These are phyloP conservation scores for Pestalotiopsis sp. DNA, from an alignment of 2,329 filamentous ascomycete genomes.

Conservation along the genomic window DNA sequence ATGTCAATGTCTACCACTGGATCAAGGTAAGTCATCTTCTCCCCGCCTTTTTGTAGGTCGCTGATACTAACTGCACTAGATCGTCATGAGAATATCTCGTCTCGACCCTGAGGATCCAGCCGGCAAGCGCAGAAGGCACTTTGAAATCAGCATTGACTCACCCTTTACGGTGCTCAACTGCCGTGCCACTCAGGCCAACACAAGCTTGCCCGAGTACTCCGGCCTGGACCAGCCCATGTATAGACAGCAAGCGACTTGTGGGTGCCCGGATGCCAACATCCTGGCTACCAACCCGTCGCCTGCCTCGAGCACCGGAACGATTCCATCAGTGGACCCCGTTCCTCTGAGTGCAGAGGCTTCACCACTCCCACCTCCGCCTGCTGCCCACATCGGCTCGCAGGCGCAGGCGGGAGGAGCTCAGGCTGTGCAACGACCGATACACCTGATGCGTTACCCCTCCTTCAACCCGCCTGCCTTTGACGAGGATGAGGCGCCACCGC, in stretches of 20 bases:
- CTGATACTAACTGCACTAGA: slow-evolving; percentile 49
- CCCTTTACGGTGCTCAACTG: slow-evolving; percentile 93
- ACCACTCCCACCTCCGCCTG: slow-evolving; percentile 52
- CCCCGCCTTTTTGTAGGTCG: not conserved
- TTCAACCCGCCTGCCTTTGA: slow-evolving; percentile 89
- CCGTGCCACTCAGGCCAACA: slow-evolving; percentile 90
- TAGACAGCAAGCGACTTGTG: slow-evolving; percentile 51
- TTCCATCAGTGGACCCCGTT: slow-evolving; percentile 41
- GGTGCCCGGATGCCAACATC: slow-evolving; percentile 55
- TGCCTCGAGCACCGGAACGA: slow-evolving; percentile 60
- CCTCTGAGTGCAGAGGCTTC: slow-evolving; percentile 26
- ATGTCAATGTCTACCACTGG: slow-evolving; percentile 94
- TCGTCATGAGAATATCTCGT: slow-evolving; percentile 90
- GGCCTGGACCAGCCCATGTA: slow-evolving; percentile 55
- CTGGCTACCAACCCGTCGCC: slow-evolving; percentile 65
- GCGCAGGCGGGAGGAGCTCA: slow-evolving; percentile 25
- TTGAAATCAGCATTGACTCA: slow-evolving; percentile 95
- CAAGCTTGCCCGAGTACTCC: slow-evolving; percentile 77
- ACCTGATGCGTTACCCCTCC: slow-evolving; percentile 80
- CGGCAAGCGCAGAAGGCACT: slow-evolving; percentile 77
- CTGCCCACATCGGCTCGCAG: slow-evolving; percentile 54
- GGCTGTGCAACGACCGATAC: slow-evolving; percentile 63
- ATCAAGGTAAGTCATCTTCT: slow-evolving; percentile 72
- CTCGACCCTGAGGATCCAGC: slow-evolving; percentile 76
- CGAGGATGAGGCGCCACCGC: slow-evolving; percentile 76